phyloP scores from a whole-genome alignment of 2,329 filamentous ascomycete genomes.

The Phialocephala sp. region DNA sequence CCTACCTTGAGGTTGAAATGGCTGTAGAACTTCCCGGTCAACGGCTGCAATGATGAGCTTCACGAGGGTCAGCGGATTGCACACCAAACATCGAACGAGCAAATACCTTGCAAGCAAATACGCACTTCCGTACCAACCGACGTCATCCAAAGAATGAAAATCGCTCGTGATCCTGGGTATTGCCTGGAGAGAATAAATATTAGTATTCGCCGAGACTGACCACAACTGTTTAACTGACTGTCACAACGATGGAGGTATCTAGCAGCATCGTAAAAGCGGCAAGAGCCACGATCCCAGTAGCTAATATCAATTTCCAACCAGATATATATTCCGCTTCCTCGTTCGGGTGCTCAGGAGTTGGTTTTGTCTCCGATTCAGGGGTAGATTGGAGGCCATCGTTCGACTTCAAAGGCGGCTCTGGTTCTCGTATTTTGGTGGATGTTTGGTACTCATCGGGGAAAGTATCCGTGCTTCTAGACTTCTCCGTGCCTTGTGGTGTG shows the following conservation, averaged over 20 bases:
- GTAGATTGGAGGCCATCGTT: not conserved
- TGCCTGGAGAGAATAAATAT: conserved; percentile 38
- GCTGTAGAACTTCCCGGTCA: conserved; percentile 26
- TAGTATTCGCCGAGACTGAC: conserved; percentile 39
- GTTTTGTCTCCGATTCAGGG: not conserved
- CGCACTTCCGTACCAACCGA: conserved; percentile 45
- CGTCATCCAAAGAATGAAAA: conserved; percentile 44
- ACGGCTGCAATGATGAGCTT: conserved; percentile 22
- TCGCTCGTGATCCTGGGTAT: conserved; percentile 46
- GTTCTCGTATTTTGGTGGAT: not conserved
- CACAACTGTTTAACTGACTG: conserved; percentile 36
- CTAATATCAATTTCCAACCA: not conserved
- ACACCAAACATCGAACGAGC: not conserved
- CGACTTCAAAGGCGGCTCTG: not conserved
- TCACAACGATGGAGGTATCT: conserved; percentile 23
- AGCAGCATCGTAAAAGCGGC: conserved; percentile 22
- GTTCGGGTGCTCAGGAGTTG: not conserved
- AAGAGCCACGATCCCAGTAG: conserved; percentile 6
- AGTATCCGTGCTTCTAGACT: not conserved
- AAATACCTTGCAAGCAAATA: conserved; percentile 43
- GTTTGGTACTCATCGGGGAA: not conserved
- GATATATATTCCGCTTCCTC: not conserved
- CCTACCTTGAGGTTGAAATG: conserved; percentile 40
- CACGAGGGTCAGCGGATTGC: not conserved
- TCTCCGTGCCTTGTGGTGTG: not conserved